A percentile compares a stretch with the other conserved stretches of the same genome.
Conservation (phyloP, 345 rosid species). For the Eucalyptus curtisii region DNA sequence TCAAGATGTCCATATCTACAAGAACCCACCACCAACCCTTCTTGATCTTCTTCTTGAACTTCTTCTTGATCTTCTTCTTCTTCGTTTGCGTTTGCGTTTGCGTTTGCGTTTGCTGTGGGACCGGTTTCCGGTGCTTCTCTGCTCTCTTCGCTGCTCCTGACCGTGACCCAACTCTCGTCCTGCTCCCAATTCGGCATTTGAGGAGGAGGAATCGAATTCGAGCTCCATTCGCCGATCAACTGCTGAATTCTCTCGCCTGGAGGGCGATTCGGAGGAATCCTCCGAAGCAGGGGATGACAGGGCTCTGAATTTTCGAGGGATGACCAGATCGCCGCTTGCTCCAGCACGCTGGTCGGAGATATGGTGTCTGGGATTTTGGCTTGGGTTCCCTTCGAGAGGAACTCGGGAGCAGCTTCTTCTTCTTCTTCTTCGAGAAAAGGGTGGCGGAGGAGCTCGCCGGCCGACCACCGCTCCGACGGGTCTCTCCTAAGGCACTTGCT, state of each 20-base stretch:
- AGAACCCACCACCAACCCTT: background rate
- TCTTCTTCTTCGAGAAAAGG: slow-evolving; percentile 5
- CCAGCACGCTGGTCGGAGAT: slow-evolving; percentile 32
- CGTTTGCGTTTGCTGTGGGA: background rate
- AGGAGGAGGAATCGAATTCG: background rate
- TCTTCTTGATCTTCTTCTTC: background rate
- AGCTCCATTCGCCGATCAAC: slow-evolving; percentile 3
- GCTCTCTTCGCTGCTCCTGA: slow-evolving; percentile 13
- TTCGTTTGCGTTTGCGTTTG: background rate
- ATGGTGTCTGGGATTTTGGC: background rate
- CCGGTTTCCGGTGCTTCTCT: background rate
- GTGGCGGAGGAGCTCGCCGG: slow-evolving; percentile 27
- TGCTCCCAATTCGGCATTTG: slow-evolving; percentile 8
- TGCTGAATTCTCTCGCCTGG: slow-evolving; percentile 18
- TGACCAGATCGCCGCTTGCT: slow-evolving; percentile 14
- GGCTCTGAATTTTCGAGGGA: background rate
- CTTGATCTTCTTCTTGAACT: background rate
- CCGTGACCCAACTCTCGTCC: slow-evolving; percentile 35
- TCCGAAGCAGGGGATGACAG: background rate
- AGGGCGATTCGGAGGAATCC: background rate
- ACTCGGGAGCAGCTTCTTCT: background rate
- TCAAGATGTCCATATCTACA: background rate
- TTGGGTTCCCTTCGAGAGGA: background rate
- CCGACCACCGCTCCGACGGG: slow-evolving; percentile 40
- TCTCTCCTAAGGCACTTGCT: slow-evolving; percentile 36